Evolutionary conservation across 805 yeast species (phyloP), one percentile per base, ranked within the genome.

Genomic region (Barnettozyma salicaria): DNA sequence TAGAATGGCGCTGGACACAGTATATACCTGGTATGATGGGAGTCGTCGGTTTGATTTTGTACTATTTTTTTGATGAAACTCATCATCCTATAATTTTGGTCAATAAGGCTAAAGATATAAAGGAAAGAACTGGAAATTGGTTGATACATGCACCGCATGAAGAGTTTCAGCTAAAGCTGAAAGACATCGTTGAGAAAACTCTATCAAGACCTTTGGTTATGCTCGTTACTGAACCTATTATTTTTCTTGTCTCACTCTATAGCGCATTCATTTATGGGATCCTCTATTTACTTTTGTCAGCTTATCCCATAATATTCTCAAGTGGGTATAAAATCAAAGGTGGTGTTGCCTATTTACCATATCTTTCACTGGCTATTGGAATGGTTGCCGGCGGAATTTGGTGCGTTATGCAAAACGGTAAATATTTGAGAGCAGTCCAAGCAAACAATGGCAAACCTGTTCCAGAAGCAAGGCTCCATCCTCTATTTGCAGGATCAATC

Each of bases 1-100:
- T 87, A 27, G 84, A 87, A n/a, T 85, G 95, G 94, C 68, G 95
- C 52, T 86, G 94, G 95, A 72, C 84, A 9, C 70, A 68, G 45
- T 86, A 84, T 56, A 62, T 85, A 38, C 68, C 79, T 3, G 90
- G 85, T 41, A 75, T 83, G 37, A 56, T 80, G 55, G 70, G 71
- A n/a, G 60, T 66, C 3, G 56, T 70, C 5, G 64, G 72, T 7
- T 46, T 65, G 2, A 52, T 69, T 1, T 39, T 61, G 10, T 54
- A 67, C n/a, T 47, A 80, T 13, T 65, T 75, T 39, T 63, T 63
- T 39, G 70, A 69, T 33, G 95, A 85, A 59, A 76, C 87, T 1
- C 86, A 83, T 53, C 83, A 79, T 47, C 86, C 87, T 10, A 65
- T 76, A 8, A 67, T 85, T 34, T 58, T 85, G 40, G 74, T 69